Percentiles rank a stretch among this genome's conserved stretches.
Conservation (phyloP, 345 rosid species). For the Hirschfeldia incana region DNA sequence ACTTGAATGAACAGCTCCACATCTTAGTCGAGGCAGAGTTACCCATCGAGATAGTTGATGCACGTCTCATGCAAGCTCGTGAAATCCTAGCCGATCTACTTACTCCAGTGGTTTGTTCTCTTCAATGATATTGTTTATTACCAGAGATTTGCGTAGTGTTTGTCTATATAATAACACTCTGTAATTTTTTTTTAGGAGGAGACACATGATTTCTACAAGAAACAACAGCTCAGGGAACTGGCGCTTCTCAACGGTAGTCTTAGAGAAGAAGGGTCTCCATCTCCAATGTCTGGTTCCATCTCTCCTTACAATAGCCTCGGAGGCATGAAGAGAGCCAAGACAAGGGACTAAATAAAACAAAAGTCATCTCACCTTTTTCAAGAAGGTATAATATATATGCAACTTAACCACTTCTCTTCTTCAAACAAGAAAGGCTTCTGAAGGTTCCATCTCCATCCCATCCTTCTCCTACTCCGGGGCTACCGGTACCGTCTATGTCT, state of each 20-base stretch:
- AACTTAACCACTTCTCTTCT: conserved; percentile 32
- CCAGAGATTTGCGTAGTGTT: not conserved
- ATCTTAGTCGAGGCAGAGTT: conserved; percentile 92
- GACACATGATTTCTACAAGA: conserved; percentile 92
- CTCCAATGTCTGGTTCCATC: conserved; percentile 93
- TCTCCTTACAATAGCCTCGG: conserved; percentile 91
- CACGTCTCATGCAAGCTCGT: conserved; percentile 89
- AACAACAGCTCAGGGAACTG: conserved; percentile 93
- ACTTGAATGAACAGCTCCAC: conserved; percentile 92
- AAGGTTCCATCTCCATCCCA: conserved; percentile 32
- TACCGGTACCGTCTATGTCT: conserved; percentile 16
- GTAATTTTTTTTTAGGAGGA: conserved; percentile 59
- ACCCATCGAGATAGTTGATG: conserved; percentile 87
- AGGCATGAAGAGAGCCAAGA: conserved; percentile 96
- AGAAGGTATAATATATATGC: conserved; percentile 33
- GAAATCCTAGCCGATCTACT: conserved; percentile 93
- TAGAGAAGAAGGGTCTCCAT: conserved; percentile 94
- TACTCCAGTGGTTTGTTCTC: conserved; percentile 67
- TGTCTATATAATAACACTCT: not conserved
- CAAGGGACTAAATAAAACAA: conserved; percentile 60
- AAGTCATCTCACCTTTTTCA: conserved; percentile 15
- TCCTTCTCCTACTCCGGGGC: conserved; percentile 15
- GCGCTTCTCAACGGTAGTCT: conserved; percentile 94
- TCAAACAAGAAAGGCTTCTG: conserved; percentile 34
- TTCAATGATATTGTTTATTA: not conserved